Base-by-base conservation (phyloP, 2,329 filamentous ascomycete genomes). In the Colletotrichum graminicola region DNA sequence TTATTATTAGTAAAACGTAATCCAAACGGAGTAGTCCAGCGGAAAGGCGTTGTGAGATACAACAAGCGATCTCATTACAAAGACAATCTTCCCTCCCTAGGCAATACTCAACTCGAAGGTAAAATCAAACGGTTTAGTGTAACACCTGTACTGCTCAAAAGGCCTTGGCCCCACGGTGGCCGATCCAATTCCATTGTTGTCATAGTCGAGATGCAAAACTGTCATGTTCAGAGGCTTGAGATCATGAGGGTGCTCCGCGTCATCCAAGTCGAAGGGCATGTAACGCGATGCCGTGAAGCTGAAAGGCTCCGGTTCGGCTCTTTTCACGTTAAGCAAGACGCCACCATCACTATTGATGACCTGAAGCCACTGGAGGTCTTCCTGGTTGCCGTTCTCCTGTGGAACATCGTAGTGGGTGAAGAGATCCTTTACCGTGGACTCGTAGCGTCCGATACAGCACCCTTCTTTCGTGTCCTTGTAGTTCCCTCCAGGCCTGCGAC, bases 331-430 rank as follows among this genome's bases (percentile, higher is more conserved):
- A n/a, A 74, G 52, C 23, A 63, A 71, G 12, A 61, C 72, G 16
- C 67, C 66, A 36, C 72, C 73, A 64, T 71, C 71, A 1, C 39
- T 49, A 11, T 41, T 76, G 47, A 57, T 71, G 29, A 75, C 21
- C 10, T 78, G 76, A 18, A 87, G 75, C 83, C 85, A 88, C 8
- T 84, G 80, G 1, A 81, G 82, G 57, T 87, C 85, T 2, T 82
- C 84, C 6, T 84, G 81, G 74, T 89, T 88, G 1, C 85, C 84
- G 67, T 82, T 84, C 72, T 89, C 87, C 74, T 89, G 87, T 0
- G 87, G 87, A 45, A 84, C 85, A 34, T 89, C 87, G 67, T 87
- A 88, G 16, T 80, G 77, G 2, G 82, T 80, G 77, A 82, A 84
- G 16, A 89, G 79, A 1, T 82, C 79, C 10, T 82, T 80, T 5